Percentiles rank a stretch among this genome's conserved stretches.
Conservation (phyloP, 345 rosid species). For the Citrus cavaleriei region DNA sequence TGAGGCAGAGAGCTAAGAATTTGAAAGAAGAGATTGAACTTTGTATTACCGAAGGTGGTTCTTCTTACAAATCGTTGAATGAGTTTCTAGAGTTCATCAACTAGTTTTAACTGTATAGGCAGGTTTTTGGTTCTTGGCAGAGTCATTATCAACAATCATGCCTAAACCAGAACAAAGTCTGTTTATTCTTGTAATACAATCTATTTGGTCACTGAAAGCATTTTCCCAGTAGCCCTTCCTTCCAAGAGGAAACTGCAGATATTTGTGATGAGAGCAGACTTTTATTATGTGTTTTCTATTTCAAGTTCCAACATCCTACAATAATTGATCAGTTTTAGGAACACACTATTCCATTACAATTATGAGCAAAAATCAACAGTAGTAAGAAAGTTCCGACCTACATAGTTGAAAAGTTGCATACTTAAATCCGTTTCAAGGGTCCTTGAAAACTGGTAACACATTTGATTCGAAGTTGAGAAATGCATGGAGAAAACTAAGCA, state of each 20-base stretch:
- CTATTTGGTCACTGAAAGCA: background rate
- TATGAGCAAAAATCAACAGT: too few relatives aligned
- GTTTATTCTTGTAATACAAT: background rate
- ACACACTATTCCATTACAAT: too few relatives aligned
- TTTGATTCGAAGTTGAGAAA: too few relatives aligned
- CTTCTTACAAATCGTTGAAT: conserved; percentile 11
- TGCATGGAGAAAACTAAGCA: too few relatives aligned
- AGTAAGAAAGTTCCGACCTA: too few relatives aligned
- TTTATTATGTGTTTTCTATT: background rate
- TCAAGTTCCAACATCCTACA: too few relatives aligned
- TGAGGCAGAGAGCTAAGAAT: background rate
- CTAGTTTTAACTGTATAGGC: too few relatives aligned
- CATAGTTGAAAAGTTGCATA: too few relatives aligned
- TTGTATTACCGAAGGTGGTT: conserved; percentile 3
- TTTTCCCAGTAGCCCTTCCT: background rate
- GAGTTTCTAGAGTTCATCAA: conserved; percentile 6
- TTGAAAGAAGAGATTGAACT: conserved; percentile 8
- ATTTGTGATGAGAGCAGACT: background rate
- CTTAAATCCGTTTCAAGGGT: too few relatives aligned
- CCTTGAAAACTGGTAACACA: too few relatives aligned
- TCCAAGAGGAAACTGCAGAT: background rate
- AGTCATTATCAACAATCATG: background rate
- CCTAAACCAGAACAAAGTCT: background rate
- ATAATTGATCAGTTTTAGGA: too few relatives aligned
- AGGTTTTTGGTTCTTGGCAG: background rate